Evolutionary conservation across 768 basidiomycete genomes (phyloP), one percentile per base, ranked within the genome.

Genomic region (Boletales sp.): DNA sequence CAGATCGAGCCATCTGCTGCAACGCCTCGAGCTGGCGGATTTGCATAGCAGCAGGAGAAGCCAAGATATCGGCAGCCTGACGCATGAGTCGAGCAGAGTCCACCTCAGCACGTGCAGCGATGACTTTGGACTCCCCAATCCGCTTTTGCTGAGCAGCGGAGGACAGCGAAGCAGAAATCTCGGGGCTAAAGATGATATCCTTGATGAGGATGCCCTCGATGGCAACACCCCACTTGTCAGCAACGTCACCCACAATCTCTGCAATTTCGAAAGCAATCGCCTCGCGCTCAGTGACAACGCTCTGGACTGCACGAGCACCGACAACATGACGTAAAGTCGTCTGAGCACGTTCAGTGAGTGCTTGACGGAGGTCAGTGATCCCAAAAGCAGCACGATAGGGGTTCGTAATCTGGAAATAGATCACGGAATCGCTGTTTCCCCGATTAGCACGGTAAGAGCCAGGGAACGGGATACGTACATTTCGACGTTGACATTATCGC

Each of bases 251-350:
- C 30, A 97, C 92, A 50, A 96, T 94, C 69, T 95, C 91, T 46
- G 93, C 95, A 54, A 98, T 96, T 70, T 98, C 94, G 62, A 88
- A 86, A 10, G 94, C 94, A 56, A 96, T 93, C 37, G 88, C 93
- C 62, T 98, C 95, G 54, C 95, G 90, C 72, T 98, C 95, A 4
- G 94, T 95, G 54, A 98, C 91, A 50, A 98, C 89, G 60, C 82
- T 85, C 70, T 98, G 95, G n/a, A 98, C 90, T 1, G 88, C 85
- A 19, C 92, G 87, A 4, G 92, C 90, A 56, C 95, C 95, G 32
- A 96, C 93, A 65, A 98, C 94, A 62, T 97, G 93, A n/a, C 95
- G 84, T 18, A 98, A 78, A 14, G 95, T 99, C 3, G 95, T 97
- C 73, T 96, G 90, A 0, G 89, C 85, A 56, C 90, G 84, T 68